Evolutionary conservation across 2,329 filamentous ascomycete species (phyloP).

Genomic region (Claviceps spartinae): DNA sequence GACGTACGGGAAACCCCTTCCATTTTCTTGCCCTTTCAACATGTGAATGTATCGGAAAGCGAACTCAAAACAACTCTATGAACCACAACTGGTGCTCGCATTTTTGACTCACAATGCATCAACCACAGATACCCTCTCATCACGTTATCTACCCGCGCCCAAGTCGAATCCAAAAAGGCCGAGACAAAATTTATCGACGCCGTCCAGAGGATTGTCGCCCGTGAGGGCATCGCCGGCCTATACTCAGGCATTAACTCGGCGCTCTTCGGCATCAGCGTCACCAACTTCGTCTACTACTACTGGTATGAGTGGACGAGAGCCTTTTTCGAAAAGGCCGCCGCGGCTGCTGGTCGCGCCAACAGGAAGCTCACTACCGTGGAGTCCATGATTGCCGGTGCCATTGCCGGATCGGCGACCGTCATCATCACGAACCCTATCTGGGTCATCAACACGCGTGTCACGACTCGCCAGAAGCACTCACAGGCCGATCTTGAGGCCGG

Average conservation of each 20-base stretch:
- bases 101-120: neutral
- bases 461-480: conserved; percentile 57
- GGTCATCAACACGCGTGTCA: conserved; percentile 98
- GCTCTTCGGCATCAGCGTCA: conserved; percentile 93
- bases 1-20: conserved; percentile 45
- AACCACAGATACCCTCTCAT: conserved; percentile 74
- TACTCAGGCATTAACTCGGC: conserved; percentile 91
- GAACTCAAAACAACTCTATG: no score
- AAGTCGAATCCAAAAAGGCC: conserved; percentile 92
- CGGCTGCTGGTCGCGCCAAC: conserved; percentile 55
- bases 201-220: conserved; percentile 72
- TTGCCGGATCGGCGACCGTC: conserved; percentile 88
- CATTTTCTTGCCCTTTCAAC: neutral
- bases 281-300: conserved; percentile 99
- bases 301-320: conserved; percentile 97
- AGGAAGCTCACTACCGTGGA: conserved; percentile 83
- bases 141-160: conserved; percentile 90
- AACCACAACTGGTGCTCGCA: neutral
- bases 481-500: conserved; percentile 30
- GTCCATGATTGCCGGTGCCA: conserved; percentile 86
- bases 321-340: conserved; percentile 69
- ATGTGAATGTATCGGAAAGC: no score
- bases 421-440: conserved; percentile 97
- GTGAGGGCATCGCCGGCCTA: conserved; percentile 78
- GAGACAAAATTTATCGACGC: conserved; percentile 75